phyloP scores from a whole-genome alignment of 2,329 filamentous ascomycete genomes.

The Neofusicoccum ribis region DNA sequence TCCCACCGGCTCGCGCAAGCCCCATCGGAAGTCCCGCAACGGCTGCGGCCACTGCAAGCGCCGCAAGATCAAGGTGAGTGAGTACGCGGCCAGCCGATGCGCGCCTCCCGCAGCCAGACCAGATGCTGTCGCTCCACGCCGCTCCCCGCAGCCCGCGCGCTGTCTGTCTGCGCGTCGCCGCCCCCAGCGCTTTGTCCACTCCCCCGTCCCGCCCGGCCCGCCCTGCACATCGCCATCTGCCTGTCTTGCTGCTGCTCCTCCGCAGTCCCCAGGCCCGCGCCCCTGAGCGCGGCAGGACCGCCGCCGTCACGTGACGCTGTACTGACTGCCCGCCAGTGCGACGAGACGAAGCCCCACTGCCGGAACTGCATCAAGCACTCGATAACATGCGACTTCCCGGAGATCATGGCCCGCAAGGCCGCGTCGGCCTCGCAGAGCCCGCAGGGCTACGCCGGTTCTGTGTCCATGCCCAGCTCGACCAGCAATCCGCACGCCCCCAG shows the following conservation, averaged over 20 bases:
- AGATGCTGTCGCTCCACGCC: too few species aligned
- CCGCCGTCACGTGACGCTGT: neutral
- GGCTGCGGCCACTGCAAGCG: constrained; percentile 20
- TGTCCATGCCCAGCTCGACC: neutral
- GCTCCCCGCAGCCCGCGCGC: too few species aligned
- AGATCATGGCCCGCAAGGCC: constrained; percentile 15
- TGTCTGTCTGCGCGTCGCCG: neutral
- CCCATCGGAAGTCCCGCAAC: constrained; percentile 14
- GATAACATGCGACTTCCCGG: constrained; percentile 29
- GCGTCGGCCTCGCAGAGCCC: neutral
- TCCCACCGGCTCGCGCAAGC: constrained; percentile 14
- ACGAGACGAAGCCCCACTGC: constrained; percentile 34
- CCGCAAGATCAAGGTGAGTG: constrained; percentile 17
- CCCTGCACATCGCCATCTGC: neutral
- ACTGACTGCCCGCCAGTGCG: constrained; percentile 26
- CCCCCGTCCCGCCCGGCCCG: neutral
- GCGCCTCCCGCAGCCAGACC: neutral
- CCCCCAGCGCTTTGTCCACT: neutral
- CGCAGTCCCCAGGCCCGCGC: neutral
- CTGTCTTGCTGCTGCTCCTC: neutral
- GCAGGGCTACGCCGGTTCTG: neutral
- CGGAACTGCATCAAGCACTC: constrained; percentile 34
- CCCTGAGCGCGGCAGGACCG: neutral
- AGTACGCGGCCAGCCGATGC: neutral
- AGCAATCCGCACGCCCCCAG: neutral